Conservation (phyloP, 306 rosid genomes). For the Rosa persica region DNA sequence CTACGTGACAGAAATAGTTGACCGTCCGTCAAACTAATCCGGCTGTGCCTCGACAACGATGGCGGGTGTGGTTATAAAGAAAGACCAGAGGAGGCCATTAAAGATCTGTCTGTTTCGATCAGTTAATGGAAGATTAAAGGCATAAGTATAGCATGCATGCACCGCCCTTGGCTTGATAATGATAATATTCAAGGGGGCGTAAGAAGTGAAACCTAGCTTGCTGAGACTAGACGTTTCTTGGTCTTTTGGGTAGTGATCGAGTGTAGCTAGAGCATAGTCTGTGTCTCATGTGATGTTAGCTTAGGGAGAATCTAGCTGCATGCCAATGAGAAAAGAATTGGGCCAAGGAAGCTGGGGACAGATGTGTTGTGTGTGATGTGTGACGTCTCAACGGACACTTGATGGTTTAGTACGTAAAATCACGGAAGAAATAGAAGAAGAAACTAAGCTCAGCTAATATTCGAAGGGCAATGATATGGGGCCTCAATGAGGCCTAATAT, state of each 20-base stretch:
- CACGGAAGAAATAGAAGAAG: constrained; percentile 1
- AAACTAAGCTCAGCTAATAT: neutral
- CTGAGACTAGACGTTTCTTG: neutral
- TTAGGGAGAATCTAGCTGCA: constrained; percentile 12
- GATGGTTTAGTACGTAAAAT: neutral
- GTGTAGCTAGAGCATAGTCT: neutral
- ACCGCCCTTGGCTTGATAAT: neutral
- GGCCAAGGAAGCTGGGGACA: neutral
- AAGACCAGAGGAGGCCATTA: neutral
- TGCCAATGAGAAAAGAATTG: neutral
- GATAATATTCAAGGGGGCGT: neutral
- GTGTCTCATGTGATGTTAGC: neutral
- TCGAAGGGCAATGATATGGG: no score
- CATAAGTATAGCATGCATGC: neutral
- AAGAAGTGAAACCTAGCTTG: neutral
- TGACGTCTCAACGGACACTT: neutral
- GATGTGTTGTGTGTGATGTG: neutral
- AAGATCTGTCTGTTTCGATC: neutral
- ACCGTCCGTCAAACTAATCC: constrained; percentile 31
- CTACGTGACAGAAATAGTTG: constrained; percentile 27
- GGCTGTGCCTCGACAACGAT: neutral
- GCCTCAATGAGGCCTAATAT: no score
- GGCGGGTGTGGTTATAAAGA: neutral
- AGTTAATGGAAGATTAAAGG: neutral
- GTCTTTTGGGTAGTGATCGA: neutral